These are phyloP conservation scores for Pterula multifida DNA, from an alignment of 1,284 basidiomycete genomes.

Conservation along the genomic window DNA sequence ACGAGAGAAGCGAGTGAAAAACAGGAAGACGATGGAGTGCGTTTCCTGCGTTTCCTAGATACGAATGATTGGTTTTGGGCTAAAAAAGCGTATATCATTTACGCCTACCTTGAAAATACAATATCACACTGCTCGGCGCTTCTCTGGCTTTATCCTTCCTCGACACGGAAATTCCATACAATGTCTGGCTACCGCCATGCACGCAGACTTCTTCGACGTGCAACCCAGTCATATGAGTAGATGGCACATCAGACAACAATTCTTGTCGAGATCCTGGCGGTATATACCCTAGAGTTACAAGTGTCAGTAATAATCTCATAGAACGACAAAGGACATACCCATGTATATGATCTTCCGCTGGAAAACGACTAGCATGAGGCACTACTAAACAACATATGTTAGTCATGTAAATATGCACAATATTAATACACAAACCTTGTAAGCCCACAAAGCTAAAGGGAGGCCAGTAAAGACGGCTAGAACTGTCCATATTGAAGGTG, in stretches of 20 bases:
- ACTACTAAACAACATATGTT: constrained; percentile 18
- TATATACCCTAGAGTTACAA: constrained; percentile 23
- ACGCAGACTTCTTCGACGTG: constrained; percentile 18
- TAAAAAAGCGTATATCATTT: not conserved
- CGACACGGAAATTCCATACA: constrained; percentile 16
- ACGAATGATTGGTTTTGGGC: not conserved
- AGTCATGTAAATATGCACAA: not conserved
- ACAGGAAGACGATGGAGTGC: constrained; percentile 33
- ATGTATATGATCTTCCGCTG: constrained; percentile 42
- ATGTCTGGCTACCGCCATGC: constrained; percentile 11
- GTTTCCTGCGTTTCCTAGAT: constrained; percentile 37
- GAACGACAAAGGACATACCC: constrained; percentile 18
- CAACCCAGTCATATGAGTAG: constrained; percentile 12
- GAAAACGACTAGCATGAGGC: constrained; percentile 34
- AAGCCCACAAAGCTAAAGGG: constrained; percentile 29
- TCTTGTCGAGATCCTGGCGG: constrained; percentile 30
- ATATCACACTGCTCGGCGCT: constrained; percentile 15
- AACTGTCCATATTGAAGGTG: constrained; percentile 19
- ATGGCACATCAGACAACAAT: constrained; percentile 17
- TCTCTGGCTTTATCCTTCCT: constrained; percentile 1
- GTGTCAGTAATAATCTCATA: constrained; percentile 1
- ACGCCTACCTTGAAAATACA: constrained; percentile 28
- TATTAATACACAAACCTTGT: constrained; percentile 21
- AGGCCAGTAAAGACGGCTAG: constrained; percentile 24
- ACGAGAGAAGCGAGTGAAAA: constrained; percentile 22